A percentile compares a stretch with the other conserved stretches of the same genome.
Conservation (phyloP, 2,329 filamentous ascomycete genomes). For the Colletotrichum sp. region DNA sequence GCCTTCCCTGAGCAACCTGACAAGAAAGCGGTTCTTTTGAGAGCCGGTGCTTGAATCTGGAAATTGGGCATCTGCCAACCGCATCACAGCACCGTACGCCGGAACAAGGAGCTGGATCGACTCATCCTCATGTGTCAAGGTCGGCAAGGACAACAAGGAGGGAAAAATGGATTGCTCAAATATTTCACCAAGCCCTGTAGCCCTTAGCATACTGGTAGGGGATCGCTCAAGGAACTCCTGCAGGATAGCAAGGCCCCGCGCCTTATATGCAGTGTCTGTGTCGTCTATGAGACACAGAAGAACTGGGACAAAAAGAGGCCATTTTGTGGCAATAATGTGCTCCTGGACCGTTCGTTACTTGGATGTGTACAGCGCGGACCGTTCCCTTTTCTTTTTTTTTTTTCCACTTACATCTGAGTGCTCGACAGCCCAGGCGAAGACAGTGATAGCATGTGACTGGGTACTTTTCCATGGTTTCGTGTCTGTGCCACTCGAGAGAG, state of each 20-base stretch:
- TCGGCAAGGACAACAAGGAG: conserved; percentile 77
- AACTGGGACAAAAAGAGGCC: conserved; percentile 73
- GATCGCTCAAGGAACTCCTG: conserved; percentile 59
- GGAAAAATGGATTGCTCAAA: conserved; percentile 75
- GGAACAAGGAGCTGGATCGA: conserved; percentile 67
- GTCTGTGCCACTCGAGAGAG: conserved; percentile 9
- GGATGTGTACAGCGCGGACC: background rate
- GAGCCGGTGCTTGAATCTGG: conserved; percentile 25
- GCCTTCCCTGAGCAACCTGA: conserved; percentile 61
- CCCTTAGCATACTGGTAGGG: conserved; percentile 56
- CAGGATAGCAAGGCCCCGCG: conserved; percentile 61
- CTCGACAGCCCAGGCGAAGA: conserved; percentile 67
- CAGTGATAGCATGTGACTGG: conserved; percentile 18
- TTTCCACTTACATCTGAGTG: conserved; percentile 49
- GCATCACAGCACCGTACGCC: conserved; percentile 71
- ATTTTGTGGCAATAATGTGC: conserved; percentile 56
- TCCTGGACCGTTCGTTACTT: conserved; percentile 34
- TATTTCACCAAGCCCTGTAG: conserved; percentile 70
- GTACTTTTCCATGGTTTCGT: conserved; percentile 64
- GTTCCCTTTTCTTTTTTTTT: background rate
- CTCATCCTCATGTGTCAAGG: conserved; percentile 75
- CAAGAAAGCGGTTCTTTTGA: conserved; percentile 48
- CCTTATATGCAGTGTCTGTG: conserved; percentile 54
- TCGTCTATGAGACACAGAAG: conserved; percentile 75
- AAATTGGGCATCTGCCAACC: conserved; percentile 53